These are phyloP conservation scores for Ascoidea asiatica DNA, from an alignment of 805 yeast genomes.

Conservation along the genomic window DNA sequence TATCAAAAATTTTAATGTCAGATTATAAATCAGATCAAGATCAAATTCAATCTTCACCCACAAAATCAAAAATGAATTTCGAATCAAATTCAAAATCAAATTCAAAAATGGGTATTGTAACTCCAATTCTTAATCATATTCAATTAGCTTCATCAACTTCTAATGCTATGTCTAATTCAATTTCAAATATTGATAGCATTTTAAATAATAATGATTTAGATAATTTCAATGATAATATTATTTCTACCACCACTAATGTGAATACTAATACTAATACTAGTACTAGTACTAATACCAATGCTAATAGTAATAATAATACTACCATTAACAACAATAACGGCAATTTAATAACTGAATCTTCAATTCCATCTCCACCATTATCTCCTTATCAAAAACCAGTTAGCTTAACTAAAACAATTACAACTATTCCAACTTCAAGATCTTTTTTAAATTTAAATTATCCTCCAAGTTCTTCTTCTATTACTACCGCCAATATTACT, in stretches of 20 bases:
- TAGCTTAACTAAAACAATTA: not conserved
- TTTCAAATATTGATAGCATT: not conserved
- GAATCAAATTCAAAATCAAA: not conserved
- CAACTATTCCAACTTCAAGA: conserved; percentile 1
- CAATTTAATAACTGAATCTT: not conserved
- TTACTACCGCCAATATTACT: not conserved
- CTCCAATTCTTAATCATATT: not conserved
- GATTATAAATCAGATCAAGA: too few species aligned
- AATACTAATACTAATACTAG: not conserved
- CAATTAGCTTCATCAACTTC: not conserved
- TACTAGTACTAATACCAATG: not conserved
- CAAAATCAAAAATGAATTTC: too few species aligned
- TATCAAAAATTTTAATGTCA: too few species aligned
- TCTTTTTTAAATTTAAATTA: not conserved
- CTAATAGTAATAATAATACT: not conserved
- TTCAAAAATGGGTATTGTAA: not conserved
- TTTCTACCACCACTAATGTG: too few species aligned
- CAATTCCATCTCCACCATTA: conserved; percentile 31
- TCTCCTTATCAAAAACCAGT: conserved; percentile 24
- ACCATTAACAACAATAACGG: not conserved
- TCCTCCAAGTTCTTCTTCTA: conserved; percentile 1
- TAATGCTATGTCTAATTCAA: not conserved
- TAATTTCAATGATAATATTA: too few species aligned
- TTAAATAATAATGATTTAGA: too few species aligned
- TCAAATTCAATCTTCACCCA: too few species aligned